Evolutionary conservation across 768 basidiomycete species (phyloP), one percentile per base, ranked within the genome.

Genomic region (Leccinum fibrillosum): DNA sequence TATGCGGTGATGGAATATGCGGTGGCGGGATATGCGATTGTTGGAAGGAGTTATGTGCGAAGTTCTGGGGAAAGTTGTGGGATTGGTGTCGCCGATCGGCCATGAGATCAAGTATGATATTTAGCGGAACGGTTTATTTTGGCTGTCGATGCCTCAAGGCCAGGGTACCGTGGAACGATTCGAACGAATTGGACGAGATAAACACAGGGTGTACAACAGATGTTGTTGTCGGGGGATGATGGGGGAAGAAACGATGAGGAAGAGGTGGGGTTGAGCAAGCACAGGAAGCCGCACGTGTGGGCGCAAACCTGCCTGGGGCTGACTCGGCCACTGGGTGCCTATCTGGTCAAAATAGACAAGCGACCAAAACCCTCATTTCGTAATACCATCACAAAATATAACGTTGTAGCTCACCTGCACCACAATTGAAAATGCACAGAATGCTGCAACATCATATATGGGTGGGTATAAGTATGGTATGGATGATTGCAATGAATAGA

Each of bases 231-330:
- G 64, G 67, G 67, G 59, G 62, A 67, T 62, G 66, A 64, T 64
- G 69, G 65, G 69, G 62, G 73, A 74, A 69, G 77, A 74, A 49
- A 79, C 75, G 78, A 79, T 75, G 76, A 75, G 75, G 77, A 75
- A 67, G 74, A 73, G 71, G 50, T 66, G 17, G 71, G 69, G 72
- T 72, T 47, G 61, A 65, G 59, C 69, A 65, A 72, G 62, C 57
- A 58, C 73, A 69, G 67, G 69, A 77, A 76, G 72, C 75, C 77
- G 79, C 23, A 2, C 23, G 78, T 81, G 83, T 80, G 80, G 82
- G 80, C 77, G 79, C 76, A 48, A 48, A 25, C 25, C 15, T n/a
- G 17, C 30, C 30, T 32, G 25, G 3, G 25, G 15, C 47, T 6
- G 21, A 47, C 21, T 47, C 21, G 12, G 23, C 23, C 42, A 44